Evolutionary conservation across 2,329 filamentous ascomycete genomes (phyloP), one percentile per base, ranked within the genome.

Genomic region (Botrytis pseudocinerea): DNA sequence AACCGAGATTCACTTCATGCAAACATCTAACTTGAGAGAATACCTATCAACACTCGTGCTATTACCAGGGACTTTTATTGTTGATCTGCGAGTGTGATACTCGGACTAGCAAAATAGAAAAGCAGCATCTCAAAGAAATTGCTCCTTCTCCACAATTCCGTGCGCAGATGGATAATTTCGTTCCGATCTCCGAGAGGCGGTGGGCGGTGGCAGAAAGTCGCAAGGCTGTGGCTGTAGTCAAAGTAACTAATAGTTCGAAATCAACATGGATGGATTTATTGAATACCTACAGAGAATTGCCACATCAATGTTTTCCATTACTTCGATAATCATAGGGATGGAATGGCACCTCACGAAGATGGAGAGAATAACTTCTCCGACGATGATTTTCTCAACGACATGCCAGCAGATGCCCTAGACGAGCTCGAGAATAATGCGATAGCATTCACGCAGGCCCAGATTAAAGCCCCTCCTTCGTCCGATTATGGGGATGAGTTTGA

Each of bases 351-450:
- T 54, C 69, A 75, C 74, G 75, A 75, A 65, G 78, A 80, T 71
- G 80, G 79, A 68, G 86, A 87, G 82, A 88, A 90, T 82, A 87
- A 88, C 75, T 91, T 89, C 79, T 88, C 85, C 74, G 90, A 91
- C 79, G 90, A 91, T 79, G 89, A 90, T 79, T 89, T 86, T 74
- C 84, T 92, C 77, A 89, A 92, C 80, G 84, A 87, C 59, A 82
- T 92, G 60, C 87, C 89, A 76, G 84, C 86, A 75, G 85, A 86
- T 75, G 84, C 84, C 64, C 82, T 92, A 5, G 85, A 88, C 77
- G 88, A 91, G 79, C 87, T 92, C 75, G 90, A 92, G 79, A 86
- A 87, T 78, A 86, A 87, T 78, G 90, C 90, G 57, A 88, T 91
- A 76, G 87, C 87, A 76, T 86, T 86, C 76, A 91, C 89, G 7